These are phyloP conservation scores for Phialophora expanda DNA, from an alignment of 2,329 filamentous ascomycete genomes.

Conservation along the genomic window DNA sequence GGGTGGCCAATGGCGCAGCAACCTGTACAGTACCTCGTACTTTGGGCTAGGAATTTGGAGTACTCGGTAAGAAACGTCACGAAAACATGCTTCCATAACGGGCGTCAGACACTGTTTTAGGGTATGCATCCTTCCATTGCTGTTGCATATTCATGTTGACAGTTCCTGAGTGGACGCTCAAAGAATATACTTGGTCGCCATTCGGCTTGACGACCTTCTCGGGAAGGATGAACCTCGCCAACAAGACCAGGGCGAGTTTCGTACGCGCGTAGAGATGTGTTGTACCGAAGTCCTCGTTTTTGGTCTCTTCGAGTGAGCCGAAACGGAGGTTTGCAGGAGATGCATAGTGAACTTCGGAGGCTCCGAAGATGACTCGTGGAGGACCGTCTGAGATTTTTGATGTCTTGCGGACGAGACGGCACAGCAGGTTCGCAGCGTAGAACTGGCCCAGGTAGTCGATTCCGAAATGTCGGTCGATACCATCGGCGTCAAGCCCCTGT, in stretches of 20 bases:
- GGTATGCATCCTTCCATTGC: not conserved
- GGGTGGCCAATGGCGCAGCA: not conserved
- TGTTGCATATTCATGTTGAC: not conserved
- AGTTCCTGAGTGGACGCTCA: not conserved
- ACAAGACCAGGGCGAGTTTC: not conserved
- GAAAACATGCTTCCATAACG: not conserved
- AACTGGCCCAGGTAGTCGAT: not conserved
- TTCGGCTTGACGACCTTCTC: not conserved
- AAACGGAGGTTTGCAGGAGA: not conserved
- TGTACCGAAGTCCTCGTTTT: not conserved
- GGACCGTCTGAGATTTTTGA: not conserved
- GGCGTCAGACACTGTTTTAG: too few relatives aligned
- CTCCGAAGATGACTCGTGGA: not conserved
- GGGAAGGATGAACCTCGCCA: not conserved
- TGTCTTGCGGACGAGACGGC: not conserved
- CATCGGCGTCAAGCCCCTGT: not conserved
- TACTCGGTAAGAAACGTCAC: not conserved
- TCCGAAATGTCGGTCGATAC: not conserved
- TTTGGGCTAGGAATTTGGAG: not conserved
- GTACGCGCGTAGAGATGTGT: not conserved
- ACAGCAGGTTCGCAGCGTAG: not conserved
- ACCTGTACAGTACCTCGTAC: too few relatives aligned
- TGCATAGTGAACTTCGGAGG: not conserved
- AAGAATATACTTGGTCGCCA: not conserved
- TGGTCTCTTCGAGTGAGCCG: not conserved